Conservation (phyloP, 805 yeast species). For the Kodamaea nitidulidarum region DNA sequence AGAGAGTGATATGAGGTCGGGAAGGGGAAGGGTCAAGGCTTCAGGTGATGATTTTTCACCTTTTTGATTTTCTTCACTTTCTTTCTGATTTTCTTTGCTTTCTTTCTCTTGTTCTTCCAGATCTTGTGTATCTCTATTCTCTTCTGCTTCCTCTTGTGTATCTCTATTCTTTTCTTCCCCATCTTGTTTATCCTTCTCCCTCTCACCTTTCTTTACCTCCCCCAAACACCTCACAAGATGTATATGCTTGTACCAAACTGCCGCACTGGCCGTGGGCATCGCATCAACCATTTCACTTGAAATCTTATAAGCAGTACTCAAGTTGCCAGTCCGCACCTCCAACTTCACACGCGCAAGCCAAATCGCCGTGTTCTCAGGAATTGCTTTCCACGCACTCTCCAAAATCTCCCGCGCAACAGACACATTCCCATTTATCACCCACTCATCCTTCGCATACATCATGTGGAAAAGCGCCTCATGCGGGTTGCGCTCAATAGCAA, state of each 20-base stretch:
- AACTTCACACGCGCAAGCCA: conserved; percentile 74
- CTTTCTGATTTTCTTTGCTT: no score
- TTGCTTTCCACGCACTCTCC: conserved; percentile 17
- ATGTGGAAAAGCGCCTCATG: conserved; percentile 49
- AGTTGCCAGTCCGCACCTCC: conserved; percentile 44
- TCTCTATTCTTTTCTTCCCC: no score
- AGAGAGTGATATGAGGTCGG: conserved; percentile 21
- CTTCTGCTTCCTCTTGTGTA: no score
- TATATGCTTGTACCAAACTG: conserved; percentile 62
- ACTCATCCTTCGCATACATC: conserved; percentile 69
- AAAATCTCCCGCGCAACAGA: conserved; percentile 53
- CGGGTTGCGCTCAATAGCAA: conserved; percentile 51
- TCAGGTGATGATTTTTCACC: no score
- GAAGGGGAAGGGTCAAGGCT: no score
- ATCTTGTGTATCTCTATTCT: no score
- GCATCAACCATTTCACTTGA: conserved; percentile 31
- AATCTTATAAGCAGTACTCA: conserved; percentile 37
- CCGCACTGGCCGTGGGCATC: conserved; percentile 28
- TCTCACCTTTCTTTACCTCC: no score
- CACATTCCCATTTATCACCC: conserved; percentile 47
- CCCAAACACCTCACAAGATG: conserved; percentile 43
- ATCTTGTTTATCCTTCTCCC: no score
- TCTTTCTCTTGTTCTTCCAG: no score
- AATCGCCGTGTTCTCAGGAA: conserved; percentile 42
- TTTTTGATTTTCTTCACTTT: no score